A percentile compares a stretch with the other conserved stretches of the same genome.
Evolutionary conservation across 2,329 filamentous ascomycete species (phyloP).

Genomic region (Phialophora verrucosa): DNA sequence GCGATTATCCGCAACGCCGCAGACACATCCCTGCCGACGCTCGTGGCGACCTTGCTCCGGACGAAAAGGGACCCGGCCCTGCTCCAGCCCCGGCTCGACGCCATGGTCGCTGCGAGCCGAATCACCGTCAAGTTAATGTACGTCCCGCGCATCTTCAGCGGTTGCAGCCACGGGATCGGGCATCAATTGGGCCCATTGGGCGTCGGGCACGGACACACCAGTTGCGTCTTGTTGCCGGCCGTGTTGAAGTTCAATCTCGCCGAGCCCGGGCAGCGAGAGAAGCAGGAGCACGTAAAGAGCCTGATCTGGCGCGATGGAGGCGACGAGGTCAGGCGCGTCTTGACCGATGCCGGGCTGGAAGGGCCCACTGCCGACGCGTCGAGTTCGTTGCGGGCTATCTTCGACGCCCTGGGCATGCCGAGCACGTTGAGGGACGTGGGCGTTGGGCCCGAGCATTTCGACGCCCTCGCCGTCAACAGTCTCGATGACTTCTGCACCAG

Average conservation of each 20-base stretch:
- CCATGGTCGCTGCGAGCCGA: conserved; percentile 36
- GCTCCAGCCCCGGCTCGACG: conserved; percentile 16
- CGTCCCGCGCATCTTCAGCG: conserved; percentile 33
- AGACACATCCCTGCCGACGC: conserved; percentile 33
- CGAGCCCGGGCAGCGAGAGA: conserved; percentile 44
- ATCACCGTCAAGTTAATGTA: conserved; percentile 46
- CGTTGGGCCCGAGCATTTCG: conserved; percentile 28
- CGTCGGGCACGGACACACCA: conserved; percentile 65
- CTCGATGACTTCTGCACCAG: conserved; percentile 26
- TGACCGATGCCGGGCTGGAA: conserved; percentile 20
- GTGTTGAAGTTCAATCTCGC: conserved; percentile 60
- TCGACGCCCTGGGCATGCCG: conserved; percentile 31
- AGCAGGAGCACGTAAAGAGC: conserved; percentile 35
- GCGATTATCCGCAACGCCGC: conserved; percentile 35
- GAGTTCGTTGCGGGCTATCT: conserved; percentile 26
- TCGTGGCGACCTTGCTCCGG: conserved; percentile 27
- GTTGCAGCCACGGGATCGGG: conserved; percentile 59
- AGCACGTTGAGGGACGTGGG: conserved; percentile 29
- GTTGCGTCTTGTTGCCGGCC: conserved; percentile 60
- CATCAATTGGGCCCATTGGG: conserved; percentile 61
- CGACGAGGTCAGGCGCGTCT: background rate
- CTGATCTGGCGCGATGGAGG: background rate
- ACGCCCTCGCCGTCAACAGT: conserved; percentile 30
- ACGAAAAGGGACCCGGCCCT: conserved; percentile 27
- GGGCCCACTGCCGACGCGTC: background rate